phyloP scores from a whole-genome alignment of 2,329 filamentous ascomycete species.

The Neonectria faginata region DNA sequence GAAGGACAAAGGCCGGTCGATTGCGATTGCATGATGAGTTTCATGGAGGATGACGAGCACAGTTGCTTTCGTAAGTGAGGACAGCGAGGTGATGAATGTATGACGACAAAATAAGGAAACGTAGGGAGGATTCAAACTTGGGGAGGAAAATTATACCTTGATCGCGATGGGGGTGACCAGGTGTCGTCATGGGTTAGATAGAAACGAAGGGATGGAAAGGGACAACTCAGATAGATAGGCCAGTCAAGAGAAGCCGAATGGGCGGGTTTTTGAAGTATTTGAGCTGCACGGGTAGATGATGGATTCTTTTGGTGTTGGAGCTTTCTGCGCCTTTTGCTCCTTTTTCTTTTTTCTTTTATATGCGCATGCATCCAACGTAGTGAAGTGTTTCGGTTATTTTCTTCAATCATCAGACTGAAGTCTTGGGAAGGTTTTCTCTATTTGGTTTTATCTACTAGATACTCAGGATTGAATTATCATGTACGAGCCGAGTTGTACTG shows the following conservation, averaged over 20 bases:
- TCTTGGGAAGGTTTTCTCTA: not conserved
- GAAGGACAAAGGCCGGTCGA: constrained; percentile 23
- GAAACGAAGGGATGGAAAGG: constrained; percentile 23
- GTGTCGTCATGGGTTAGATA: constrained; percentile 26
- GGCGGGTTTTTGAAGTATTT: constrained; percentile 20
- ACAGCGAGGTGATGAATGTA: constrained; percentile 15
- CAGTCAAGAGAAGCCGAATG: constrained; percentile 20
- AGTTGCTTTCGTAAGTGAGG: constrained; percentile 10
- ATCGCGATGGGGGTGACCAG: constrained; percentile 23
- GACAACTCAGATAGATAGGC: constrained; percentile 28
- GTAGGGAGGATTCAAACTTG: constrained; percentile 4
- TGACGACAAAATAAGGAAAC: constrained; percentile 20
- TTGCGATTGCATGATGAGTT: constrained; percentile 34
- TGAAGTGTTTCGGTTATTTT: not conserved
- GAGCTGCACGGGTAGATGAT: not conserved
- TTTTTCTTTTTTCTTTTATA: too few relatives aligned
- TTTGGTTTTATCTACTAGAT: not conserved
- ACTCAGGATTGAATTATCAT: too few relatives aligned
- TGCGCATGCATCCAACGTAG: not conserved
- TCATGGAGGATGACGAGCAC: constrained; percentile 31
- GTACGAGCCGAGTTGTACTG: too few relatives aligned
- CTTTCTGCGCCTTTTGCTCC: not conserved
- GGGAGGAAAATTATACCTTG: constrained; percentile 34
- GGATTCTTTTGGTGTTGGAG: not conserved
- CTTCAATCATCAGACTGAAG: not conserved